A percentile compares a stretch with the other conserved stretches of the same genome.
These are phyloP conservation scores for Calonectria naviculata DNA, from an alignment of 2,329 filamentous ascomycete genomes.

Conservation along the genomic window DNA sequence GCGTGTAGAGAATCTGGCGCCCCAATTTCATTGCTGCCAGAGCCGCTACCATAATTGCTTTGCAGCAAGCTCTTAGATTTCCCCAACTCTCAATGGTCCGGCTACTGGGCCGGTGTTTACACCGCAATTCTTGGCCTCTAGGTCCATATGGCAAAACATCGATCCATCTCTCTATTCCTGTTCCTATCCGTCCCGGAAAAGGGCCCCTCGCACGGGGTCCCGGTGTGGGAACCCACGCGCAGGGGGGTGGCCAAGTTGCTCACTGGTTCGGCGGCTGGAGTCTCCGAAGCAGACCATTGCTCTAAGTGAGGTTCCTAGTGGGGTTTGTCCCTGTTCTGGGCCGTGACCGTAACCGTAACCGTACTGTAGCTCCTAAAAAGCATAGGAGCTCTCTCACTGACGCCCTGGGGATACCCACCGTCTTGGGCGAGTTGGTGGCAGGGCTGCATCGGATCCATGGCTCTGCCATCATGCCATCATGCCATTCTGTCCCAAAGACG, in stretches of 20 bases:
- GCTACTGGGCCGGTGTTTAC: neutral
- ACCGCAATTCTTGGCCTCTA: neutral
- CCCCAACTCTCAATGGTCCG: neutral
- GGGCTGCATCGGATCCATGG: slow-evolving; percentile 34
- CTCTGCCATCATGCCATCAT: slow-evolving; percentile 28
- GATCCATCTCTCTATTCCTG: neutral
- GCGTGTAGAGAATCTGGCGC: neutral
- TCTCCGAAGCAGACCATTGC: slow-evolving; percentile 23
- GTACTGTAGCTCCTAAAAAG: neutral
- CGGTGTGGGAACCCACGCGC: slow-evolving; percentile 4
- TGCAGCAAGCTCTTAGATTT: neutral
- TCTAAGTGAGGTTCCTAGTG: neutral
- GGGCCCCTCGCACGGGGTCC: neutral
- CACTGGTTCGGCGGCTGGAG: slow-evolving; percentile 18
- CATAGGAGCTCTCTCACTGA: slow-evolving; percentile 1
- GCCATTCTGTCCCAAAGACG: slow-evolving; percentile 36
- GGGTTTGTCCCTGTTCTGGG: neutral
- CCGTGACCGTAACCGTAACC: slow-evolving; percentile 20
- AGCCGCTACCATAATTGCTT: neutral
- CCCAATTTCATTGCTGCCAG: neutral
- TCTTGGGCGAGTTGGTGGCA: neutral
- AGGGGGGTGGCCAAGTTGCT: neutral
- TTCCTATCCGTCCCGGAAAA: slow-evolving; percentile 11
- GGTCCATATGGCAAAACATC: neutral
- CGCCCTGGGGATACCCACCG: slow-evolving; percentile 8